Percentiles rank a stretch among this genome's conserved stretches.
Evolutionary conservation across 2,329 filamentous ascomycete species (phyloP).

Genomic region (Huntiella bhutanensis): DNA sequence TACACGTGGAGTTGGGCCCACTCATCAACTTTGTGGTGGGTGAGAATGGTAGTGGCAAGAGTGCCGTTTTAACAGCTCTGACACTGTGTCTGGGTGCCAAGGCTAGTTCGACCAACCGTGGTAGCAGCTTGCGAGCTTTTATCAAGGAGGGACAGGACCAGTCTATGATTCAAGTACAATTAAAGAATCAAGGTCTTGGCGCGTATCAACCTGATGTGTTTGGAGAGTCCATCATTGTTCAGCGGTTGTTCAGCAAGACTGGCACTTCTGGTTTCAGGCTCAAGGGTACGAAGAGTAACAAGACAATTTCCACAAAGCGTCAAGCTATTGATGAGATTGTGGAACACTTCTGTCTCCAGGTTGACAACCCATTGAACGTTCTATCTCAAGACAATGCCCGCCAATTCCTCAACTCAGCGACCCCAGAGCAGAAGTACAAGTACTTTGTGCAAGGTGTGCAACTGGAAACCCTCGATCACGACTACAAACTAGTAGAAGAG

Average conservation of each 20-base stretch:
- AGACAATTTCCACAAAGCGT: constrained; percentile 63
- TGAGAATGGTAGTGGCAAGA: constrained; percentile 95
- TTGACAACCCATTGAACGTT: constrained; percentile 93
- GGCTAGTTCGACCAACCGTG: constrained; percentile 79
- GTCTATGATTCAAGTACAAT: constrained; percentile 57
- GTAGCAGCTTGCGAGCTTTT: constrained; percentile 71
- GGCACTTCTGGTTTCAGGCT: constrained; percentile 73
- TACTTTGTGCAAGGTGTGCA: constrained; percentile 94
- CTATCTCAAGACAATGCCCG: constrained; percentile 89
- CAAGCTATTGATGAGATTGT: constrained; percentile 79
- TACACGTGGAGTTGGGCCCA: constrained; percentile 72
- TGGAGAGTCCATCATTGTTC: constrained; percentile 72
- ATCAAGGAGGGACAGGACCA: constrained; percentile 76
- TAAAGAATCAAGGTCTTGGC: constrained; percentile 77
- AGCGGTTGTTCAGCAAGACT: constrained; percentile 62
- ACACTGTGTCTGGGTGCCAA: constrained; percentile 92
- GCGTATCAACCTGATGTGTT: constrained; percentile 71
- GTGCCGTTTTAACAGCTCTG: constrained; percentile 79
- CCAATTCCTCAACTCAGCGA: constrained; percentile 76
- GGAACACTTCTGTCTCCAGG: constrained; percentile 81
- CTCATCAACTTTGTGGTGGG: constrained; percentile 97
- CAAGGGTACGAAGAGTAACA: constrained; percentile 46
- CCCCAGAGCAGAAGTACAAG: constrained; percentile 72
- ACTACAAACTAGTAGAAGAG: constrained; percentile 71
- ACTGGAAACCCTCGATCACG: constrained; percentile 74